Percentiles rank a stretch among this genome's conserved stretches.
phyloP scores from a whole-genome alignment of 2,329 filamentous ascomycete species.

The Metarhizium humberi region DNA sequence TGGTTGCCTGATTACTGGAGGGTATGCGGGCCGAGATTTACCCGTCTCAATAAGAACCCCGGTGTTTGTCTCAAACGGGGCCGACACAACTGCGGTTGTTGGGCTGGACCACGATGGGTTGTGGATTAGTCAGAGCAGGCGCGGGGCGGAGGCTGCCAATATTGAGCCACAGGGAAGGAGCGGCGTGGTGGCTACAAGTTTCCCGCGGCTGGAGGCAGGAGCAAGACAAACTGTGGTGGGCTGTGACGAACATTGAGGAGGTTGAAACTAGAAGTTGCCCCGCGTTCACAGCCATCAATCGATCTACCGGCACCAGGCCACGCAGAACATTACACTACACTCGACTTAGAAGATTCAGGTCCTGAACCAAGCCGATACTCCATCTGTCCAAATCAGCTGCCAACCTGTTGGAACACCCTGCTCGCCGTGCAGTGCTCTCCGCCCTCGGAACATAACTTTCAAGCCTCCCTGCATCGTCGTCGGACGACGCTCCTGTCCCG shows the following conservation, averaged over 20 bases:
- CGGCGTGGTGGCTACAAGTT: too few relatives aligned
- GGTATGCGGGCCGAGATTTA: constrained; percentile 7
- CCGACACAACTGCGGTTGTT: too few relatives aligned
- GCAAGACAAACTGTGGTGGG: neutral
- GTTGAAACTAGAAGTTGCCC: neutral
- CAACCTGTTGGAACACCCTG: neutral
- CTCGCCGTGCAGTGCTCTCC: neutral
- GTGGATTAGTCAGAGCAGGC: too few relatives aligned
- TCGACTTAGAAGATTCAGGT: too few relatives aligned
- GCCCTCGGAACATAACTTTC: neutral
- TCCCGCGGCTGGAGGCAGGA: too few relatives aligned
- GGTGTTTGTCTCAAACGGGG: too few relatives aligned
- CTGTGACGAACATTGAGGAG: too few relatives aligned
- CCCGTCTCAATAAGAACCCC: neutral
- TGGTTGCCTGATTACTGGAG: too few relatives aligned
- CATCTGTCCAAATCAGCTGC: neutral
- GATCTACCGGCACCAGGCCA: neutral
- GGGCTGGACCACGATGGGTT: too few relatives aligned
- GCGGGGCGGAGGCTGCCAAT: too few relatives aligned
- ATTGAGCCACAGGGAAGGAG: neutral
- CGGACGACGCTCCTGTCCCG: neutral
- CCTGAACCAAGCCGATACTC: neutral
- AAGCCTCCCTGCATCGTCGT: neutral
- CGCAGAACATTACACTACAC: too few relatives aligned
- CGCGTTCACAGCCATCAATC: neutral